A percentile compares a stretch with the other conserved stretches of the same genome.
phyloP scores from a whole-genome alignment of 768 basidiomycete genomes.

The Tremella mesenterica region DNA sequence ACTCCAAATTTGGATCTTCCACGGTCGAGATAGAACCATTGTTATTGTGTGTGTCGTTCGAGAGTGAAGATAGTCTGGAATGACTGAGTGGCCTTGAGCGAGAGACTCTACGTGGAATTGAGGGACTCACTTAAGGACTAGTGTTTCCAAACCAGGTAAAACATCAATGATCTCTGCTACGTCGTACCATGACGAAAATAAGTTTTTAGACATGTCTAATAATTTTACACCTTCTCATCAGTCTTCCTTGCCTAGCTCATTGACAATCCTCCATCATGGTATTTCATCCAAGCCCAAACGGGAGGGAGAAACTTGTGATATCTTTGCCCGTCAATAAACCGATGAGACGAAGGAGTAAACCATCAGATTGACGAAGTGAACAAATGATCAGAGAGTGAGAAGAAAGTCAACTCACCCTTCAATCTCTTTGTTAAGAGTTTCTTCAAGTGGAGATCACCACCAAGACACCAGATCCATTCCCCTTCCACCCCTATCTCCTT shows the following conservation, averaged over 20 bases:
- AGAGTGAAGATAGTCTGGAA: slow-evolving; percentile 5
- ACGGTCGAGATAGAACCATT: too few species aligned
- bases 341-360: too few species aligned
- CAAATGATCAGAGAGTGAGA: slow-evolving; percentile 11
- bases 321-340: too few species aligned
- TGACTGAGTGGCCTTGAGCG: slow-evolving; percentile 7
- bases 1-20: too few species aligned
- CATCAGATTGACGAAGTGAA: not conserved
- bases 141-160: slow-evolving; percentile 55
- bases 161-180: slow-evolving; percentile 58
- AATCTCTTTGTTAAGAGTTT: slow-evolving; percentile 10
- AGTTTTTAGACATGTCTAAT: slow-evolving; percentile 69
- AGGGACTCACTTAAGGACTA: slow-evolving; percentile 67
- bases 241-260: not conserved
- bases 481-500: slow-evolving; percentile 72
- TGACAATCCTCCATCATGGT: too few species aligned
- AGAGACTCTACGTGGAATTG: not conserved
- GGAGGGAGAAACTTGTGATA: too few species aligned
- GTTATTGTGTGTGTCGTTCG: slow-evolving; percentile 2
- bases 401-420: slow-evolving; percentile 3
- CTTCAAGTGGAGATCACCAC: slow-evolving; percentile 42
- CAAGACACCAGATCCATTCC: slow-evolving; percentile 50
- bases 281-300: too few species aligned
- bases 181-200: slow-evolving; percentile 63
- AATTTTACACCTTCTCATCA: slow-evolving; percentile 57